These are phyloP conservation scores for Solanum hybrid DNA, from an alignment of 305 asterid species.

Conservation along the genomic window DNA sequence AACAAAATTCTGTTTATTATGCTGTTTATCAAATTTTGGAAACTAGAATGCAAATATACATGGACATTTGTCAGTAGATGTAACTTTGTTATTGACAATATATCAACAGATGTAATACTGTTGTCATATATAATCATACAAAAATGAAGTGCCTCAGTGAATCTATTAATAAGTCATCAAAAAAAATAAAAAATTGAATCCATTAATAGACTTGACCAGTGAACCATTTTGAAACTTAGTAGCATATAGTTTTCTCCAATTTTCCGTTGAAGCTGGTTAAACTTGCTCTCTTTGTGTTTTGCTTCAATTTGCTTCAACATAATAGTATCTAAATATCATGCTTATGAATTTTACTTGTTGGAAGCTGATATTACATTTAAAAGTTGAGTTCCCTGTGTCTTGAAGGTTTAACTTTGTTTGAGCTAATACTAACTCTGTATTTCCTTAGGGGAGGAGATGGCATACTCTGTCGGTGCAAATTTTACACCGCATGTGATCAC, in stretches of 20 bases:
- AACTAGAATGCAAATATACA: neutral
- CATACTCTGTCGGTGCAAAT: conserved; percentile 51
- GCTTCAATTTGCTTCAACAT: neutral
- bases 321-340: neutral
- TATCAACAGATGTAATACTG: neutral
- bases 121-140: neutral
- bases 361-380: neutral
- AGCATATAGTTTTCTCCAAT: neutral
- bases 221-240: neutral
- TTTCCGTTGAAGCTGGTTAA: neutral
- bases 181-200: neutral
- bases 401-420: conserved; percentile 2
- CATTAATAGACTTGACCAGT: neutral
- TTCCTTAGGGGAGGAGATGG: conserved; percentile 32
- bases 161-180: neutral
- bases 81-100: neutral
- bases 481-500: conserved; percentile 77
- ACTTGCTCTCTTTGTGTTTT: neutral
- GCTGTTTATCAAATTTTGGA: neutral
- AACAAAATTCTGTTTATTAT: neutral
- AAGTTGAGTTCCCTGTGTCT: neutral
- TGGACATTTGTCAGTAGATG: neutral
- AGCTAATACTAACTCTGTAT: conserved; percentile 10
- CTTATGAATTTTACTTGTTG: neutral
- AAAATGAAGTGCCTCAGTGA: neutral